These are phyloP conservation scores for Suillus discolor DNA, from an alignment of 768 basidiomycete species.

Conservation along the genomic window DNA sequence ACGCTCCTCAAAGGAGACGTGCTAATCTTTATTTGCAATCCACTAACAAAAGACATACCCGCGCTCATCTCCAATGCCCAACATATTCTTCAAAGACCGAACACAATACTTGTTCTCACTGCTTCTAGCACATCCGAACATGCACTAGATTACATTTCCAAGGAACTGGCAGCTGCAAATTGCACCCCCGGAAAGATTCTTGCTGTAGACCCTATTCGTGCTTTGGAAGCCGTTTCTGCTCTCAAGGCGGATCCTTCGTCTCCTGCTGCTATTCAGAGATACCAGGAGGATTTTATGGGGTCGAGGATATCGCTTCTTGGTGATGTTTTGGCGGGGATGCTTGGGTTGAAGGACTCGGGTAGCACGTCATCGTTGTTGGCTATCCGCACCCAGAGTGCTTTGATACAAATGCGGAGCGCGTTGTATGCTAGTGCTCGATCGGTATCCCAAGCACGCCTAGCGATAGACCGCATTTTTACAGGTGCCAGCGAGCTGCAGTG, in stretches of 20 bases:
- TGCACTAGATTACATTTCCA: conserved; percentile 21
- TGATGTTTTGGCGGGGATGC: conserved; percentile 34
- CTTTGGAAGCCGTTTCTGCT: conserved; percentile 51
- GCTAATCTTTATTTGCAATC: conserved; percentile 65
- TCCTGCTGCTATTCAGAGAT: conserved; percentile 56
- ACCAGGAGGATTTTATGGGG: conserved; percentile 60
- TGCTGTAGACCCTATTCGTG: conserved; percentile 61
- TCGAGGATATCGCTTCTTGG: conserved; percentile 60
- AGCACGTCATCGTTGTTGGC: conserved; percentile 14
- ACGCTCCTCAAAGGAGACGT: conserved; percentile 52
- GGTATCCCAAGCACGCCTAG: conserved; percentile 32
- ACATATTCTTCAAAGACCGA: conserved; percentile 37
- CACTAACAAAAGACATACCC: conserved; percentile 51
- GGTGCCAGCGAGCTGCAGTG: conserved; percentile 40
- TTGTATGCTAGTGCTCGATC: conserved; percentile 39
- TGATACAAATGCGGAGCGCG: conserved; percentile 42
- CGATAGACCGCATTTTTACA: conserved; percentile 38
- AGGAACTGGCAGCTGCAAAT: conserved; percentile 23
- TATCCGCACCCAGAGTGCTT: conserved; percentile 40
- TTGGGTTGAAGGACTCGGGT: conserved; percentile 11
- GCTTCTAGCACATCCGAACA: conserved; percentile 25
- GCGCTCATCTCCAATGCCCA: conserved; percentile 31
- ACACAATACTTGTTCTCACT: conserved; percentile 48
- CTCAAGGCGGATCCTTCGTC: conserved; percentile 51
- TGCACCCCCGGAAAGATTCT: conserved; percentile 37